phyloP scores from a whole-genome alignment of 2,329 filamentous ascomycete genomes.

The Colletotrichum sp. region DNA sequence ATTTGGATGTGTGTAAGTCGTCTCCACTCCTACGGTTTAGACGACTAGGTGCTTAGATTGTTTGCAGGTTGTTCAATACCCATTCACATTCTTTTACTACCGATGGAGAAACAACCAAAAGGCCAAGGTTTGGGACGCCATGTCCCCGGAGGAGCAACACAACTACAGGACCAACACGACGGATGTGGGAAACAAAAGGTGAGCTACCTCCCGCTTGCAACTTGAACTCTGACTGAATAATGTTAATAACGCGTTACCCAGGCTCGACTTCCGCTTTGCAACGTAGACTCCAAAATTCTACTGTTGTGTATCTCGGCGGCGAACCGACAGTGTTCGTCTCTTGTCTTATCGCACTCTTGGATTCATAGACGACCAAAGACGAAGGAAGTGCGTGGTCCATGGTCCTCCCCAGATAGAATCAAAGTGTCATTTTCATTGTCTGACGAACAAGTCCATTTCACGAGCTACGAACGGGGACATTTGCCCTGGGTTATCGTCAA shows the following conservation, averaged over 20 bases:
- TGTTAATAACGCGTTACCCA: not conserved
- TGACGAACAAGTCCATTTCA: rapidly evolving
- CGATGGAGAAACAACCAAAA: conserved; percentile 40
- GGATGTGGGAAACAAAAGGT: conserved; percentile 51
- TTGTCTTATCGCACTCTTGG: not conserved
- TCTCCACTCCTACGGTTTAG: rapidly evolving
- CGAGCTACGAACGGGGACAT: not conserved
- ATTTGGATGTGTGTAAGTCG: conserved; percentile 43
- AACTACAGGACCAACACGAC: conserved; percentile 48
- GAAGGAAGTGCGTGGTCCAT: rapidly evolving
- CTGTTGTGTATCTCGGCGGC: rapidly evolving
- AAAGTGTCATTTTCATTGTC: not conserved
- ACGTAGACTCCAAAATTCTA: not conserved
- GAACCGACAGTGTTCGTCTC: not conserved
- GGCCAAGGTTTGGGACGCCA: conserved; percentile 40
- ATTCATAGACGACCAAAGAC: rapidly evolving
- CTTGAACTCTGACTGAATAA: rapidly evolving
- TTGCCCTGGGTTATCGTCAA: not conserved
- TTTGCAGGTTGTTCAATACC: conserved; percentile 38
- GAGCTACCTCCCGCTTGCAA: not conserved
- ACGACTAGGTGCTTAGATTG: conserved; percentile 14
- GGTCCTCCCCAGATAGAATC: not conserved
- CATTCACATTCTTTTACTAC: conserved; percentile 42
- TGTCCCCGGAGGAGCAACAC: conserved; percentile 44
- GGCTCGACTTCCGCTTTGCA: conserved; percentile 18